Conservation (phyloP, 2,329 filamentous ascomycete species). For the Sporothrix inflata region DNA sequence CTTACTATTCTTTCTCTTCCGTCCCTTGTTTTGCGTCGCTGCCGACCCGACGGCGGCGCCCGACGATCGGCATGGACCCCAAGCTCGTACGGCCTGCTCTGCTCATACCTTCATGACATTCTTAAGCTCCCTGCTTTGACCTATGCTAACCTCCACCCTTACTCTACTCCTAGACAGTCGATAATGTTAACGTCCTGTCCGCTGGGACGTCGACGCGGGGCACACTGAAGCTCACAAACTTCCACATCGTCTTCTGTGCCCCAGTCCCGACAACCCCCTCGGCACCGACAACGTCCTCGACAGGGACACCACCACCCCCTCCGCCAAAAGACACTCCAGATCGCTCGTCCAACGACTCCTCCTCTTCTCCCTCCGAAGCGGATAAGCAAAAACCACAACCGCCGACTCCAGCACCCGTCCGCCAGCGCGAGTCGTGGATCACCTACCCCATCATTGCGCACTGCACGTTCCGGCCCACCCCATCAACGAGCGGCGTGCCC, state of each 20-base stretch:
- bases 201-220: slow-evolving; percentile 60
- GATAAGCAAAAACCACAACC: slow-evolving; percentile 34
- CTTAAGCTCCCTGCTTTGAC: background rate
- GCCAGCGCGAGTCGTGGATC: slow-evolving; percentile 77
- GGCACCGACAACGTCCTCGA: background rate
- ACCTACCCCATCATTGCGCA: slow-evolving; percentile 89
- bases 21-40: background rate
- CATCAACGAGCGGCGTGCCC: slow-evolving; percentile 67
- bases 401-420: slow-evolving; percentile 33
- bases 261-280: slow-evolving; percentile 41
- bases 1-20: background rate
- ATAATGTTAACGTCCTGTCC: slow-evolving; percentile 64
- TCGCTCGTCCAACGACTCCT: slow-evolving; percentile 33
- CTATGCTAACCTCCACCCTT: background rate
- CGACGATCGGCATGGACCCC: slow-evolving; percentile 34
- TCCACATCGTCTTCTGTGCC: slow-evolving; percentile 61
- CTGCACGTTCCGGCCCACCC: slow-evolving; percentile 76
- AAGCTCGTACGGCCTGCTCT: slow-evolving; percentile 33
- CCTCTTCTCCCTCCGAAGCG: slow-evolving; percentile 31
- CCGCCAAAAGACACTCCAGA: slow-evolving; percentile 5
- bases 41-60: slow-evolving; percentile 27
- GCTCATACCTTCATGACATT: background rate
- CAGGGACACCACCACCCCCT: slow-evolving; percentile 31
- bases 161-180: slow-evolving; percentile 47
- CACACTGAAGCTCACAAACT: slow-evolving; percentile 64